Evolutionary conservation across 2,329 filamentous ascomycete species (phyloP), one percentile per base, ranked within the genome.

Genomic region (Fusarium humuli): DNA sequence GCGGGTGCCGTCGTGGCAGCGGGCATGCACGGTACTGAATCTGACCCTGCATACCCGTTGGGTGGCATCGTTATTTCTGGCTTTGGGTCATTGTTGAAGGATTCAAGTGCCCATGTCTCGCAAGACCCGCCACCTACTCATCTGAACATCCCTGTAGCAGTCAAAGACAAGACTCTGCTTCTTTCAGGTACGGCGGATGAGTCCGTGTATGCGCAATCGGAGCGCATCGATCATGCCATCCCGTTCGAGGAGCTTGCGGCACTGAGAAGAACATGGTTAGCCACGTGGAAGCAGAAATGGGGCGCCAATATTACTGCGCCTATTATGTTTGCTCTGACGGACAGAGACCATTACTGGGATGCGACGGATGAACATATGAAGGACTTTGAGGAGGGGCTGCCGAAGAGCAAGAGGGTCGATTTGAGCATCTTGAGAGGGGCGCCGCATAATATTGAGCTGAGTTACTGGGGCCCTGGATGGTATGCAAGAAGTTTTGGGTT

Each of bases 401-500:
- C 50, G 7, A 70, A 55, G 11, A 73, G 66, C 10, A 29, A 45
- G 7, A 56, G 71, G 23, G 42, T 73, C 7, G 71, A 73, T 32
- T 53, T 52, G n/a, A 73, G 71, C 32, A 29, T 73, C 7, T 30
- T 72, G 18, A 59, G 25, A 12, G 54, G 47, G 7, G 71, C 71
- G 3, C 71, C 71, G 7, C 71, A 73, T 48, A 68, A 69, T n/a
- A 56, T 72, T 10, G 71, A 73, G 41, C 20, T 73, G 18, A 73
- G 71, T 13, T 65, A 73, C 25, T 73, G 71, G 71, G 45, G 57
- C 5, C 29, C 56, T 1, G 71, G 71, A 2, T 73, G 69, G 69
- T 73, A 73, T 29, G 69, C 69, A 5, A 57, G 71, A 6, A 52
- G 63, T 29, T 73, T 73, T 30, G 71, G 71, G 1, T 73, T 73